These are phyloP conservation scores for Martensiomyces pterosporus DNA, from an alignment of 192 early-diverging fungal genomes.

Conservation along the genomic window DNA sequence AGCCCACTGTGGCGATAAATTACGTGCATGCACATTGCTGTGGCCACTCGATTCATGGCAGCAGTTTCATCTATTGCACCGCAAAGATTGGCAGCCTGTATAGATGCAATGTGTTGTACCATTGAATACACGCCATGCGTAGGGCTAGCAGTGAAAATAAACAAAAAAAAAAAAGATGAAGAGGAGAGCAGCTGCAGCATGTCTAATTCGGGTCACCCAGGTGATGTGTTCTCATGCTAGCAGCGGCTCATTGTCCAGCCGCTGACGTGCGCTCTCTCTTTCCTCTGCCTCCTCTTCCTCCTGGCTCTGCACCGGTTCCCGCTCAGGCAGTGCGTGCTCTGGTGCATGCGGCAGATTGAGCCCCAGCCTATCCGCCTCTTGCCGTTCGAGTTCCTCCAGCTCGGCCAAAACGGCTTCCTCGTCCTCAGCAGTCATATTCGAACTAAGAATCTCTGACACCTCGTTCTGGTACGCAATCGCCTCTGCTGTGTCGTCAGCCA, in stretches of 20 bases:
- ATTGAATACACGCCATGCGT: too few relatives aligned
- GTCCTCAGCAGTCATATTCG: constrained; percentile 74
- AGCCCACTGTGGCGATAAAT: too few relatives aligned
- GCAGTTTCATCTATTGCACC: too few relatives aligned
- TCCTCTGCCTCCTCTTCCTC: constrained; percentile 14
- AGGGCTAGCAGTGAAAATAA: background rate
- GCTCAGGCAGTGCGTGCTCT: constrained; percentile 12
- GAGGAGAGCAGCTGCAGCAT: too few relatives aligned
- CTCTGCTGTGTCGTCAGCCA: constrained; percentile 96
- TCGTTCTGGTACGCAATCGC: constrained; percentile 94
- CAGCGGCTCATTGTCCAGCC: constrained; percentile 26
- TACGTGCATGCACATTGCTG: too few relatives aligned
- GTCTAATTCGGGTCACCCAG: too few relatives aligned
- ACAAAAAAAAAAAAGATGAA: constrained; percentile 2
- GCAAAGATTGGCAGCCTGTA: too few relatives aligned
- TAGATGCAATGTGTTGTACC: too few relatives aligned
- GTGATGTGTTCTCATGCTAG: too few relatives aligned
- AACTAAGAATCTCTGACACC: constrained; percentile 61
- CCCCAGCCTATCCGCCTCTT: constrained; percentile 23
- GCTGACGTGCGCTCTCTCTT: constrained; percentile 6
- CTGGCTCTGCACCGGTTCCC: background rate
- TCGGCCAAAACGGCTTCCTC: constrained; percentile 82
- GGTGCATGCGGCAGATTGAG: constrained; percentile 34
- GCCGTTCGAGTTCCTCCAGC: constrained; percentile 63
- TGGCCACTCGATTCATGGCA: too few relatives aligned